Conservation (phyloP, 768 basidiomycete species). For the Chiua virens region DNA sequence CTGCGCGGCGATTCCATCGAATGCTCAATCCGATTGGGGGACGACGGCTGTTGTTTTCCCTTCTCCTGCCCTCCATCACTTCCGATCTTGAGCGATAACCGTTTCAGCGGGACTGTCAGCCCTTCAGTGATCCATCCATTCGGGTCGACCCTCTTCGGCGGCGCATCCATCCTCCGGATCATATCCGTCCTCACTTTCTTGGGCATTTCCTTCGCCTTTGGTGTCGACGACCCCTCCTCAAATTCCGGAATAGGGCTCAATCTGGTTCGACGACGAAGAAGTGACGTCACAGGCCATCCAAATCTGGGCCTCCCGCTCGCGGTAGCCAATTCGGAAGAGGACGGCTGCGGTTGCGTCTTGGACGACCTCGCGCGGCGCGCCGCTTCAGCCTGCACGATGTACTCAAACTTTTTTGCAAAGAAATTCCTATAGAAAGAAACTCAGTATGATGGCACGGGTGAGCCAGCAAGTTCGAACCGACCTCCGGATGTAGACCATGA, state of each 20-base stretch:
- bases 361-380: conserved; percentile 24
- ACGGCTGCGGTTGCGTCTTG: conserved; percentile 18
- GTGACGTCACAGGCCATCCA: conserved; percentile 30
- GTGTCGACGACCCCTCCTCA: conserved; percentile 15
- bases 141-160: conserved; percentile 69
- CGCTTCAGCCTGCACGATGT: conserved; percentile 50
- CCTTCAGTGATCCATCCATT: conserved; percentile 68
- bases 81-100: conserved; percentile 6
- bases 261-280: conserved; percentile 33
- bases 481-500: conserved; percentile 80
- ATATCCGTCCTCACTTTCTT: conserved; percentile 60
- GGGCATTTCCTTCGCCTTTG: conserved; percentile 24
- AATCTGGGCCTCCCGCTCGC: conserved; percentile 19
- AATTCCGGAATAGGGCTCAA: conserved; percentile 28
- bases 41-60: background rate
- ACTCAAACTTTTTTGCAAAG: conserved; percentile 67
- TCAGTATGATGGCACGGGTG: no score
- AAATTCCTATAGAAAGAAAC: conserved; percentile 47
- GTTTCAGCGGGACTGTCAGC: conserved; percentile 25
- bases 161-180: conserved; percentile 72
- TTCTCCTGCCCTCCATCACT: conserved; percentile 3
- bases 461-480: conserved; percentile 21
- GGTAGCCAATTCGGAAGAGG: conserved; percentile 19
- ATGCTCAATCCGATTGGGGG: conserved; percentile 1
- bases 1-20: background rate